Evolutionary conservation across 495 filamentous ascomycete species (phyloP).

Genomic region (Penicilliopsis zonata): DNA sequence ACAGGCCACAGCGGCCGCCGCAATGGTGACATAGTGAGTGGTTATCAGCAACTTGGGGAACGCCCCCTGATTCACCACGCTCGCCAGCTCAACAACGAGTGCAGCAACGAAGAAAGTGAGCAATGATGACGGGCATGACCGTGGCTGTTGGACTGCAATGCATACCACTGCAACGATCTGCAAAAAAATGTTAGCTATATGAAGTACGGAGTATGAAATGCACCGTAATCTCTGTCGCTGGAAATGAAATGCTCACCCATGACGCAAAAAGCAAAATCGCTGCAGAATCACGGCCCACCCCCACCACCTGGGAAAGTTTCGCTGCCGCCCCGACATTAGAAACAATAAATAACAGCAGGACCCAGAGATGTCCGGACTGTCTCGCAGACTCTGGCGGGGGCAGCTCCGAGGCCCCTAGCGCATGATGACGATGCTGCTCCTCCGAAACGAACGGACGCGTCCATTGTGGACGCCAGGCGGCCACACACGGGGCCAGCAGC

Average conservation of each 20-base stretch:
- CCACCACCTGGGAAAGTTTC: slow-evolving; percentile 26
- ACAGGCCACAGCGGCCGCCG: slow-evolving; percentile 19
- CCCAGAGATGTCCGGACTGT: too few species aligned
- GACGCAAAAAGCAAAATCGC: slow-evolving; percentile 23
- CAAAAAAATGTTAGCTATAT: slow-evolving; percentile 2
- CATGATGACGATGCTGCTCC: too few species aligned
- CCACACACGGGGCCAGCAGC: too few species aligned
- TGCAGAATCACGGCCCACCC: slow-evolving; percentile 11
- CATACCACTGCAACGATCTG: slow-evolving; percentile 33
- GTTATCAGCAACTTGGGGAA: slow-evolving; percentile 17
- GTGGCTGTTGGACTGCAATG: slow-evolving; percentile 36
- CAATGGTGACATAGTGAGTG: slow-evolving; percentile 26
- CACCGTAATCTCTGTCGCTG: not conserved
- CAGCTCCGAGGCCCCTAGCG: slow-evolving; percentile 17
- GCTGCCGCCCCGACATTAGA: slow-evolving; percentile 26
- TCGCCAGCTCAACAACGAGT: slow-evolving; percentile 27
- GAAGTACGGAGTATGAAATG: not conserved
- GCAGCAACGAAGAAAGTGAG: slow-evolving; percentile 19
- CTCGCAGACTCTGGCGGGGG: slow-evolving; percentile 12
- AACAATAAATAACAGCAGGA: slow-evolving; percentile 33
- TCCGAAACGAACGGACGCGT: slow-evolving; percentile 33
- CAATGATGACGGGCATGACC: slow-evolving; percentile 23
- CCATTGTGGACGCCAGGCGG: slow-evolving; percentile 39
- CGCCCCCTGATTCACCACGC: slow-evolving; percentile 15
- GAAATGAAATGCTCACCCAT: slow-evolving; percentile 30